Percentiles rank a stretch among this genome's conserved stretches.
Conservation (phyloP, 805 yeast species). For the Yarrowia porcina region DNA sequence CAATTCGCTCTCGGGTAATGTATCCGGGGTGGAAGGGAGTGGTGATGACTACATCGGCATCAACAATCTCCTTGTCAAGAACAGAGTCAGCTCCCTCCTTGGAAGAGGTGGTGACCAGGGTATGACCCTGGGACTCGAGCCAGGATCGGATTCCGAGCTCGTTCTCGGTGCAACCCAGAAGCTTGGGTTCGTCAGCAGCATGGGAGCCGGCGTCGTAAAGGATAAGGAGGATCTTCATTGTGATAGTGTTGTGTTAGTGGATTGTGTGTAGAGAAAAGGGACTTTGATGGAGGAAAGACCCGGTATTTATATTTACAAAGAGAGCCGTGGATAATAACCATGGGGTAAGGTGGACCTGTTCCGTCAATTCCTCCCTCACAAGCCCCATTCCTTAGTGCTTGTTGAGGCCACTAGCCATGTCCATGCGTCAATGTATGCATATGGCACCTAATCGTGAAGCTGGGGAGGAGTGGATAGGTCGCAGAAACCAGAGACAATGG, state of each 20-base stretch:
- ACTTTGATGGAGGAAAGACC: neutral
- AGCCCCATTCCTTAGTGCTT: slow-evolving; percentile 4
- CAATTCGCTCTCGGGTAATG: slow-evolving; percentile 55
- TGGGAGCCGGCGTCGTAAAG: slow-evolving; percentile 57
- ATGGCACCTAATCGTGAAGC: neutral
- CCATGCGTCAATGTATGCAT: neutral
- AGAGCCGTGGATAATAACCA: neutral
- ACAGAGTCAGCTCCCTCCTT: slow-evolving; percentile 61
- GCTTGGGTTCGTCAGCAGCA: slow-evolving; percentile 56
- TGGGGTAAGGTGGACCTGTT: neutral
- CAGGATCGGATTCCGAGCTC: slow-evolving; percentile 67
- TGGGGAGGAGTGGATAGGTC: no score
- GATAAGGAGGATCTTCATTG: slow-evolving; percentile 50
- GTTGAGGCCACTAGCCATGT: slow-evolving; percentile 13
- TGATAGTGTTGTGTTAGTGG: neutral
- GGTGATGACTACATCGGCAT: slow-evolving; percentile 73
- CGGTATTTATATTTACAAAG: neutral
- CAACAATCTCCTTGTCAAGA: slow-evolving; percentile 63
- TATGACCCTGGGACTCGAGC: slow-evolving; percentile 65
- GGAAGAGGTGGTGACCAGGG: slow-evolving; percentile 59
- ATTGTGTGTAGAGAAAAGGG: neutral
- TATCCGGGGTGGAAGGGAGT: slow-evolving; percentile 85
- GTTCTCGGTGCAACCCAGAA: slow-evolving; percentile 70
- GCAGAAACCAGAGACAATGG: neutral
- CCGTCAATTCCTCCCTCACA: neutral